Percentiles rank a stretch among this genome's conserved stretches.
phyloP scores from a whole-genome alignment of 116 monocot genomes.

The Trichopus zeylanicus region DNA sequence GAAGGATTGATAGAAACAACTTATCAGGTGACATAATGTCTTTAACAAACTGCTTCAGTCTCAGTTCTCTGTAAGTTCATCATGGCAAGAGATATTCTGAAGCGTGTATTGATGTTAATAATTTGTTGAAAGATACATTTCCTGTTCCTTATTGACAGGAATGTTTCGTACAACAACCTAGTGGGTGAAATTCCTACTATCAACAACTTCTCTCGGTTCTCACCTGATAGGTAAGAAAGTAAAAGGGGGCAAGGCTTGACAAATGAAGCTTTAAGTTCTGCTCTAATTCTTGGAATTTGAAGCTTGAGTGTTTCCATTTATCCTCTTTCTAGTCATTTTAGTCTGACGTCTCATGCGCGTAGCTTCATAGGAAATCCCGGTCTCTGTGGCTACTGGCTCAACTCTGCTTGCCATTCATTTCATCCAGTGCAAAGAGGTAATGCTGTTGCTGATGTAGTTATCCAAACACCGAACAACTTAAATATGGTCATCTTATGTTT shows the following conservation, averaged over 20 bases:
- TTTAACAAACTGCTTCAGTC: constrained; percentile 71
- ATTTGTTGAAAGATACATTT: background rate
- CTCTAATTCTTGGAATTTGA: too few species aligned
- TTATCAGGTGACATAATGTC: constrained; percentile 63
- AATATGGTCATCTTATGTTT: too few species aligned
- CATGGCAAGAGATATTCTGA: background rate
- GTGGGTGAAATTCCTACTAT: constrained; percentile 57
- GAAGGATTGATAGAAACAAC: constrained; percentile 64
- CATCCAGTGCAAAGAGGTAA: constrained; percentile 42
- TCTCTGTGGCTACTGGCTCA: constrained; percentile 81
- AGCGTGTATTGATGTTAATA: background rate
- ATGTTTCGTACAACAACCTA: constrained; percentile 79
- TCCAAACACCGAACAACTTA: too few species aligned
- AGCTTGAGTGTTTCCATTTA: too few species aligned
- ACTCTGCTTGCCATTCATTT: constrained; percentile 38
- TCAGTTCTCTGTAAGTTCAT: constrained; percentile 58
- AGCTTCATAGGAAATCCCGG: constrained; percentile 90
- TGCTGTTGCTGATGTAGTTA: too few species aligned
- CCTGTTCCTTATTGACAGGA: constrained; percentile 29
- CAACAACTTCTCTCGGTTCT: constrained; percentile 83
- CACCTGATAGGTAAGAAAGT: constrained; percentile 62
- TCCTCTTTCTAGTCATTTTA: too few species aligned
- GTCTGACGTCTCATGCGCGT: constrained; percentile 1
- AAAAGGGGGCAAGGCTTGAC: too few species aligned
- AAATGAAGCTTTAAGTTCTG: too few species aligned